phyloP scores from a whole-genome alignment of 2,329 filamentous ascomycete genomes.

The Colletotrichum tofieldiae region DNA sequence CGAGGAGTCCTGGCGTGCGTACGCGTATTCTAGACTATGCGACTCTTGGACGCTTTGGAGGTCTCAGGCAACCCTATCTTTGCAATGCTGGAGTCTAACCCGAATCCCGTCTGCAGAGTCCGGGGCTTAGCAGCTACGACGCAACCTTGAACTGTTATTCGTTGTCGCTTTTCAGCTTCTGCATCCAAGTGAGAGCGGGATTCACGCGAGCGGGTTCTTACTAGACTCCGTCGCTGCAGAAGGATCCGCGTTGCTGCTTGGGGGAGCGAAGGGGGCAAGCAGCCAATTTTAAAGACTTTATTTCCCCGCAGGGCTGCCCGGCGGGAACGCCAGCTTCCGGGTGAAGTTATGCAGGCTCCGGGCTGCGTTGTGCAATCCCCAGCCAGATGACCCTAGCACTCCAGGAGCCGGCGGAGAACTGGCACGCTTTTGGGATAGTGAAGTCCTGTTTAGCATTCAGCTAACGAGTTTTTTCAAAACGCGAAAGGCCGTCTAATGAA shows the following conservation, averaged over 20 bases:
- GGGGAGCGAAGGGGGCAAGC: not conserved
- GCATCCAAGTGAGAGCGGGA: not conserved
- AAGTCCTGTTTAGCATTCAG: not conserved
- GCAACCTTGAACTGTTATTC: not conserved
- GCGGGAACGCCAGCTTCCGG: constrained; percentile 30
- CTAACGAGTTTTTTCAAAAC: not conserved
- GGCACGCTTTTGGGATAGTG: constrained; percentile 10
- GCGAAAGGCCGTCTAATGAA: no score
- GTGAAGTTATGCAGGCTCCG: constrained; percentile 25
- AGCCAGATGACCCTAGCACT: constrained; percentile 18
- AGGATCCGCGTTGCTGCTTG: constrained; percentile 10
- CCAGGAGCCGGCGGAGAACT: not conserved
- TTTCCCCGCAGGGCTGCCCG: constrained; percentile 26
- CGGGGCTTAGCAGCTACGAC: not conserved
- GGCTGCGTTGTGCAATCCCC: constrained; percentile 22
- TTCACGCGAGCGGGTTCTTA: not conserved
- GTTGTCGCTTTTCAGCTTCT: not conserved
- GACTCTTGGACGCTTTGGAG: not conserved
- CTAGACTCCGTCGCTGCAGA: not conserved
- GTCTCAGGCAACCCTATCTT: no score
- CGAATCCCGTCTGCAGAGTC: not conserved
- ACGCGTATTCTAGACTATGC: not conserved
- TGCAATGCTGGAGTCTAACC: not conserved
- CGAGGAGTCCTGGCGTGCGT: not conserved
- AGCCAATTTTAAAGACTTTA: constrained; percentile 29